phyloP scores from a whole-genome alignment of 2,329 filamentous ascomycete species.

The Mariannaea sp. region DNA sequence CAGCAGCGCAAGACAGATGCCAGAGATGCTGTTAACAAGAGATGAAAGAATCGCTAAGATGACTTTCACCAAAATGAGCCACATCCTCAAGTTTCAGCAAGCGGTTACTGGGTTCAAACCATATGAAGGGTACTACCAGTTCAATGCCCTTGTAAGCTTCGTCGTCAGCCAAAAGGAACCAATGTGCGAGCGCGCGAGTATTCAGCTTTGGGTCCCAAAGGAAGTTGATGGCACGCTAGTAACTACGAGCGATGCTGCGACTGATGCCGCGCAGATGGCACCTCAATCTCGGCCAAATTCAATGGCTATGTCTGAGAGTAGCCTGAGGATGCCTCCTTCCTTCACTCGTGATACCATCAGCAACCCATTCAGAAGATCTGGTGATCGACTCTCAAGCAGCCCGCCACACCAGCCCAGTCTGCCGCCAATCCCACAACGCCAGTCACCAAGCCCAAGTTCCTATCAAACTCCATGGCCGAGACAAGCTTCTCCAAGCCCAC shows the following conservation, averaged over 20 bases:
- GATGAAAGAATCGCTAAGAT: conserved; percentile 41
- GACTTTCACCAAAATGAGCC: conserved; percentile 33
- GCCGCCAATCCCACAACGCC: conserved; percentile 29
- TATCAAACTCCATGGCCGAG: conserved; percentile 27
- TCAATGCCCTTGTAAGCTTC: conserved; percentile 37
- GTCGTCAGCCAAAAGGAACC: conserved; percentile 33
- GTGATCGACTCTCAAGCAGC: conserved; percentile 10
- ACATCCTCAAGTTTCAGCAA: conserved; percentile 42
- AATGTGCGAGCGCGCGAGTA: conserved; percentile 37
- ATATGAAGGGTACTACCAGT: conserved; percentile 37
- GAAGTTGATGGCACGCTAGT: conserved; percentile 36
- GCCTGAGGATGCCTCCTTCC: conserved; percentile 6
- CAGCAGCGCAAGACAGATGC: conserved; percentile 15
- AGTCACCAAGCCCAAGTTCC: conserved; percentile 13
- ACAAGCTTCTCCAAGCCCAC: conserved; percentile 23
- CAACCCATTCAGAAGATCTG: conserved; percentile 3
- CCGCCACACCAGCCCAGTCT: conserved; percentile 24
- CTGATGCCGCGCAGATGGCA: conserved; percentile 10
- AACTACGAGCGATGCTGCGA: conserved; percentile 34
- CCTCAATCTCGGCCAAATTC: conserved; percentile 25
- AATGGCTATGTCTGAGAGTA: conserved; percentile 16
- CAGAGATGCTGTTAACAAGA: conserved; percentile 39
- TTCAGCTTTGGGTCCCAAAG: conserved; percentile 43
- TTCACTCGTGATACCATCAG: conserved; percentile 10
- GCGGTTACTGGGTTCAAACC: conserved; percentile 42